Base-by-base conservation (phyloP, 2,329 filamentous ascomycete species). In the Trichoderma sp. region DNA sequence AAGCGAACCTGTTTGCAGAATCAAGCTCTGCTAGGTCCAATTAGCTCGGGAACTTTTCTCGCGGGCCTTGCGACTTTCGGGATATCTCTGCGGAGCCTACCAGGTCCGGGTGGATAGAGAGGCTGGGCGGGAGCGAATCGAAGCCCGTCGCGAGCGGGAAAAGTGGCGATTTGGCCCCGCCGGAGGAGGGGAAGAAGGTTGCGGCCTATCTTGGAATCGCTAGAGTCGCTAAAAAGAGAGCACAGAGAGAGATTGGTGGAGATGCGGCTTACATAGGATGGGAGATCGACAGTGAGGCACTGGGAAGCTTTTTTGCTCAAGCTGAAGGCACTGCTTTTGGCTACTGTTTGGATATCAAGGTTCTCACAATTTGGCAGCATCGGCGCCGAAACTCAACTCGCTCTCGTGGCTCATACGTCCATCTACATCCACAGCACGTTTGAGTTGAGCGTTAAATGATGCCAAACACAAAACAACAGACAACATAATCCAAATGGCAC, bases 11-110 rank as follows among this genome's bases (percentile, higher is more conserved):
- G 55, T 66, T 66, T 66, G 63, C 63, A 58, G 63, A 58, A 40
- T 49, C 63, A 66, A 59, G 63, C 63, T 66, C 35, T 58, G 55
- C 53, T 66, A 58, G 63, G 2, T 0, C 37, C 53, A 58, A 33
- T 57, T 66, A 58, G 63, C 37, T 24, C 53, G 31, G 53, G 52
- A 7, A 56, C 55, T 58, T 65, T 66, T 58, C 19, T 33, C 13
- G 13, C 8, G 2, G 33, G 47, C 27, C 40, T 33, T 35, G 59
- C 59, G 49, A 24, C 40, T 11, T 31, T 55, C 33, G 61, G 40
- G 27, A n/a, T 55, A 19, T 29, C 21, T 5, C 2, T 37, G 16
- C 40, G 57, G 57, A 16, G 35, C 1, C 10, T 11, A 60, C 33
- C 33, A 40, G 13, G 33, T 5, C 14, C 11, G 13, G 56, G 62